Base-by-base conservation (phyloP, 768 basidiomycete species). In the Mycena epipterygia region DNA sequence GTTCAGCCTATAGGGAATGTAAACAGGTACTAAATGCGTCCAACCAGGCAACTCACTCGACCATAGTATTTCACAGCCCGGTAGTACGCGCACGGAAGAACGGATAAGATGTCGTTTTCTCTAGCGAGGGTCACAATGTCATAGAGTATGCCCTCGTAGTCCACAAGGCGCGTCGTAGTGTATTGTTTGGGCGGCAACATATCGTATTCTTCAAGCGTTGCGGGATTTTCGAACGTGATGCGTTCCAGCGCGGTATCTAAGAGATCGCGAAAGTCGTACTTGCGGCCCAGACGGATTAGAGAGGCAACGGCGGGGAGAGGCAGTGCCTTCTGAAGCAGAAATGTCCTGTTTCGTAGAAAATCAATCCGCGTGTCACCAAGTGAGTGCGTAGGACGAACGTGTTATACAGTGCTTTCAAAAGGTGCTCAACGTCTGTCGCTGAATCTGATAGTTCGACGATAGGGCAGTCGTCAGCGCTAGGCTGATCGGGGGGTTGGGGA, bases 401-500 rank as follows among this genome's bases (percentile, higher is more conserved):
- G n/a, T 53, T 55, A 17, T 66, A 66, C 5, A 71, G 58, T 0
- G 62, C 52, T 29, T 35, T 30, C 12, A 71, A 27, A 1, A 71
- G n/a, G 39, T 30, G n/a, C 29, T 56, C 23, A 3, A 71, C 59
- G 51, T 65, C 70, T 17, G 27, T 32, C 1, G 37, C 46, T 2
- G 37, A 35, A 29, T 71, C 70, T 0, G 25, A 9, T 2, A 71
- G 58, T 17, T 66, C 57, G 14, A 71, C 33, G 17, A 71, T 2
- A 2, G 64, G 70, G 37, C 70, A 71, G n/a, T 52, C 64, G 7
- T 67, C 70, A 2, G 62, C 21, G 5, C 16, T 65, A 2, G 57
- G 58, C 33, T 56, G 46, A 9, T 39, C 52, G 0, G 25, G 35
- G 6, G 70, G 59, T 37, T 60, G 70, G 2, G 70, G 70, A 3